A percentile compares a stretch with the other conserved stretches of the same genome.
These are phyloP conservation scores for Blastobotrys petasosporus DNA, from an alignment of 1,139 yeast species.

Conservation along the genomic window DNA sequence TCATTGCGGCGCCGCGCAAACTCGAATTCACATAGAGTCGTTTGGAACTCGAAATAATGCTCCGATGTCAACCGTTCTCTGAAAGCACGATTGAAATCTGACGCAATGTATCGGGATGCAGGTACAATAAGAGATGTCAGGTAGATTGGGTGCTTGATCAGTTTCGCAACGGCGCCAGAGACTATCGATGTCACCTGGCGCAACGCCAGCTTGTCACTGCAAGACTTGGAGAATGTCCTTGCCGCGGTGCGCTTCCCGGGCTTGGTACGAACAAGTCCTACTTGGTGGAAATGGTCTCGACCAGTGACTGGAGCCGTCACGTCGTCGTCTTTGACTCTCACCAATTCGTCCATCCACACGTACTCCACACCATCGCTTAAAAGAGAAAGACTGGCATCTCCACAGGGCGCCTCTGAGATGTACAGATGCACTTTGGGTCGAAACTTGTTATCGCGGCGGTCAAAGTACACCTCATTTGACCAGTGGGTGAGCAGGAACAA, in stretches of 20 bases:
- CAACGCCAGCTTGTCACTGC: constrained; percentile 74
- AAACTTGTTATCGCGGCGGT: background rate
- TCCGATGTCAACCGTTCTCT: constrained; percentile 4
- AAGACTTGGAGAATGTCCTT: constrained; percentile 68
- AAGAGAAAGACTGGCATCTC: constrained; percentile 68
- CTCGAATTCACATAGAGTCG: constrained; percentile 15
- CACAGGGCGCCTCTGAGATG: constrained; percentile 84
- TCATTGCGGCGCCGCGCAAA: constrained; percentile 10
- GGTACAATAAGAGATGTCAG: constrained; percentile 55
- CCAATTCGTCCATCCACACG: constrained; percentile 23
- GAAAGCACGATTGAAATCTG: constrained; percentile 44
- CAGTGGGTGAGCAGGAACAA: constrained; percentile 37
- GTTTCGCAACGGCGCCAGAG: constrained; percentile 42
- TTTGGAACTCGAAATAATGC: constrained; percentile 11
- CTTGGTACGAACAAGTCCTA: constrained; percentile 75
- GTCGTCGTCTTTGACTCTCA: constrained; percentile 16
- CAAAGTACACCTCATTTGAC: constrained; percentile 14
- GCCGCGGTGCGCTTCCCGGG: constrained; percentile 84
- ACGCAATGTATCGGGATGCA: constrained; percentile 26
- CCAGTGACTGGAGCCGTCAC: constrained; percentile 51
- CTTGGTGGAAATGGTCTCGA: constrained; percentile 48
- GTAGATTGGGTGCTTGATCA: constrained; percentile 41
- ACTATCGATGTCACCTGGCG: constrained; percentile 59
- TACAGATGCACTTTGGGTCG: constrained; percentile 36
- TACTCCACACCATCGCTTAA: constrained; percentile 25